These are phyloP conservation scores for Leccinum angustisporum DNA, from an alignment of 1,284 basidiomycete genomes.

Conservation along the genomic window DNA sequence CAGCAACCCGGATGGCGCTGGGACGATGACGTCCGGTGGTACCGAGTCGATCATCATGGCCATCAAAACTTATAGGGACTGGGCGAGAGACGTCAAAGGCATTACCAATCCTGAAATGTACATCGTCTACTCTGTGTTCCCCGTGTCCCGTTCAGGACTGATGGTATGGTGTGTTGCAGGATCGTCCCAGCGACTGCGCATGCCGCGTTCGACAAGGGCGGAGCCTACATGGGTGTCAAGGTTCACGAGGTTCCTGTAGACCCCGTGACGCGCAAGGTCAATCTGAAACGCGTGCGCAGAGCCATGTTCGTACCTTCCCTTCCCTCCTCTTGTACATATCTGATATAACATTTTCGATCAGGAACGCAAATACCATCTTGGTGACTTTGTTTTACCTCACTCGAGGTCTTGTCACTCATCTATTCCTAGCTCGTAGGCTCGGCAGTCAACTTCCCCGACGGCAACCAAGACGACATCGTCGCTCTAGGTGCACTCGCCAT, in stretches of 20 bases:
- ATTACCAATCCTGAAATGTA: constrained; percentile 93
- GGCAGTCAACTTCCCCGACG: constrained; percentile 90
- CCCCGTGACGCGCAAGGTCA: constrained; percentile 75
- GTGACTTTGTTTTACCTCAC: constrained; percentile 37
- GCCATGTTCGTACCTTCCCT: constrained; percentile 69
- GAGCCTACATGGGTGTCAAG: constrained; percentile 90
- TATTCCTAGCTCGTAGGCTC: constrained; percentile 78
- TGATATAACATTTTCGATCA: constrained; percentile 27
- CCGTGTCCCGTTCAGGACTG: background rate
- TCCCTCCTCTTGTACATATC: background rate
- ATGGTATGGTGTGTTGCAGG: constrained; percentile 41
- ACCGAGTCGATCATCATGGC: constrained; percentile 97
- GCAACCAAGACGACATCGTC: constrained; percentile 87
- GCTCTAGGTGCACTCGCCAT: constrained; percentile 78
- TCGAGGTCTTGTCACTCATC: background rate
- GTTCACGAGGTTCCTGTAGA: constrained; percentile 90
- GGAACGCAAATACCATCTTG: constrained; percentile 83
- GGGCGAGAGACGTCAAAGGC: constrained; percentile 83
- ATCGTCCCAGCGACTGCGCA: constrained; percentile 86
- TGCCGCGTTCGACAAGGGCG: constrained; percentile 94
- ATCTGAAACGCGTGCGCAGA: constrained; percentile 74
- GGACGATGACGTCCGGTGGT: constrained; percentile 92
- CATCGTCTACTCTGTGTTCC: constrained; percentile 26
- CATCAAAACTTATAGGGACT: constrained; percentile 92
- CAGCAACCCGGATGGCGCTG: constrained; percentile 82